phyloP scores from a whole-genome alignment of 2,329 filamentous ascomycete species.

The Aspergillus sp. region DNA sequence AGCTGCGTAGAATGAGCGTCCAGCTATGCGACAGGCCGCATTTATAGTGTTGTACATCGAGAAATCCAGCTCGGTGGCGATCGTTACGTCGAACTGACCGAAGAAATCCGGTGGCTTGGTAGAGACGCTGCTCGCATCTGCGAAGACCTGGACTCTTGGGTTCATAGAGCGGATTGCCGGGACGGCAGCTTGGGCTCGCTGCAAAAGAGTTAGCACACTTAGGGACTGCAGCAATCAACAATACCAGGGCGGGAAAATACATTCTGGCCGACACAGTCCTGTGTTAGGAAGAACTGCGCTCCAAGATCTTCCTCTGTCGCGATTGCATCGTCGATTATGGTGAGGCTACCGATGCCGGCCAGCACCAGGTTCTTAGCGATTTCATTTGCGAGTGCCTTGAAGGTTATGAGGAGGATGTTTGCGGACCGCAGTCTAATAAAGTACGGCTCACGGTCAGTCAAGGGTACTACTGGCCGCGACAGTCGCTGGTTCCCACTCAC shows the following conservation, averaged over 20 bases:
- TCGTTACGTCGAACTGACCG: constrained; percentile 75
- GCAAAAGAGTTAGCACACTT: constrained; percentile 10
- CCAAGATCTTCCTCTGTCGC: constrained; percentile 80
- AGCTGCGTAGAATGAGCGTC: constrained; percentile 83
- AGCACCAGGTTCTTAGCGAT: constrained; percentile 97
- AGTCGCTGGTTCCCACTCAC: constrained; percentile 35
- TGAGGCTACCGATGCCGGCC: constrained; percentile 86
- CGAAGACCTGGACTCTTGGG: constrained; percentile 75
- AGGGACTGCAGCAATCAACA: neutral
- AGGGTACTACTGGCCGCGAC: neutral
- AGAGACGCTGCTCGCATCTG: constrained; percentile 67
- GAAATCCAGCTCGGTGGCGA: constrained; percentile 84
- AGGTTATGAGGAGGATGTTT: constrained; percentile 83
- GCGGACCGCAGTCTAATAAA: constrained; percentile 73
- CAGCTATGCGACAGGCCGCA: constrained; percentile 75
- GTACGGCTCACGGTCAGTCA: neutral
- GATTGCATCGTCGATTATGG: constrained; percentile 74
- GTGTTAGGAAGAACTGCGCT: constrained; percentile 77
- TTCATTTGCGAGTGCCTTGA: constrained; percentile 87
- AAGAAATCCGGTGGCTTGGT: constrained; percentile 74
- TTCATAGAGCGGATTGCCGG: constrained; percentile 83
- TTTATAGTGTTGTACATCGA: constrained; percentile 76
- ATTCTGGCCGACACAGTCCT: constrained; percentile 73
- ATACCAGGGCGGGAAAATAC: constrained; percentile 32
- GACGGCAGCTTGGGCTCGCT: constrained; percentile 77